Percentiles rank a stretch among this genome's conserved stretches.
These are phyloP conservation scores for Chenopodium album DNA, from an alignment of 148 eudicot genomes.

Conservation along the genomic window DNA sequence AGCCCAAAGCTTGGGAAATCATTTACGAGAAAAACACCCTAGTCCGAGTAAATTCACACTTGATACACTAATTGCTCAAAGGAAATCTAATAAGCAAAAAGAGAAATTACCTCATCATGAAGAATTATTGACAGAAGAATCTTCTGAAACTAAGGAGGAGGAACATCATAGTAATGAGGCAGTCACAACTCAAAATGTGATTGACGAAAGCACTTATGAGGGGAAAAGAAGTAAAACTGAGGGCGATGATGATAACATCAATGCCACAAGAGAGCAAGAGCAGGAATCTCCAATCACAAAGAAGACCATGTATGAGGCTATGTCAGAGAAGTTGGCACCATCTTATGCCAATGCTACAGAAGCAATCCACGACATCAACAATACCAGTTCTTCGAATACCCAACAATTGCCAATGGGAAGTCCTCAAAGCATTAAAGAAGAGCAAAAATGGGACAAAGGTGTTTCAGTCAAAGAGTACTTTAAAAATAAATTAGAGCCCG, in stretches of 20 bases:
- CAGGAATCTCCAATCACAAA: conserved; percentile 13
- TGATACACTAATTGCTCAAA: conserved; percentile 16
- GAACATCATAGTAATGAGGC: conserved; percentile 3
- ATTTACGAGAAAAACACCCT: conserved; percentile 5
- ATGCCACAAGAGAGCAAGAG: conserved; percentile 15
- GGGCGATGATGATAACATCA: background rate
- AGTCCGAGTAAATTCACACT: conserved; percentile 6
- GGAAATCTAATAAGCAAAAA: conserved; percentile 15
- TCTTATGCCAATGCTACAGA: conserved; percentile 44
- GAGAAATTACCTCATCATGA: conserved; percentile 18
- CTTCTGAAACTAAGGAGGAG: conserved; percentile 8
- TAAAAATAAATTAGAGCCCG: conserved; percentile 67
- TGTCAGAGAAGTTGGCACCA: conserved; percentile 43
- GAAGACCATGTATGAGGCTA: conserved; percentile 32
- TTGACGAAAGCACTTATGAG: background rate
- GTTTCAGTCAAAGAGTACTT: conserved; percentile 75
- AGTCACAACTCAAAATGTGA: background rate
- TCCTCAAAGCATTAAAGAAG: conserved; percentile 17
- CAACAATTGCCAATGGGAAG: conserved; percentile 35
- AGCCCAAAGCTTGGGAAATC: conserved; percentile 5
- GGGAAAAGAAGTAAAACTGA: conserved; percentile 17
- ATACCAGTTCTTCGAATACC: conserved; percentile 35
- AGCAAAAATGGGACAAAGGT: conserved; percentile 52
- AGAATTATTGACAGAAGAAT: background rate
- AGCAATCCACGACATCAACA: conserved; percentile 36